Conservation (phyloP, 2,329 filamentous ascomycete genomes). For the Teratosphaeria viscida region DNA sequence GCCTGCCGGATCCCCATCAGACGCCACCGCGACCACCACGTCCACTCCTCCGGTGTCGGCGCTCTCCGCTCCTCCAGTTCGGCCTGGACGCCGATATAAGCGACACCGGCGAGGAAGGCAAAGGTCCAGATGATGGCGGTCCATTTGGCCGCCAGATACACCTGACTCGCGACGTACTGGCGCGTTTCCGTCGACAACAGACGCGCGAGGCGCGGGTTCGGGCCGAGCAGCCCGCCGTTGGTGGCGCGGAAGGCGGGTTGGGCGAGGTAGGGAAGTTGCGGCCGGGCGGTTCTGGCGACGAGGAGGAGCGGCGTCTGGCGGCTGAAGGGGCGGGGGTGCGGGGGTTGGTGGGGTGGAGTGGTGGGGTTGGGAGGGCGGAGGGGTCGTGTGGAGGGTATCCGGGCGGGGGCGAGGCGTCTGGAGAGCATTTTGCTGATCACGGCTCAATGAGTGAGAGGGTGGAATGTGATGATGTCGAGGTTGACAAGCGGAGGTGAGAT, state of each 20-base stretch:
- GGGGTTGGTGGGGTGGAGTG: constrained; percentile 1
- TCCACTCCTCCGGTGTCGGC: constrained; percentile 78
- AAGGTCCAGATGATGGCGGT: constrained; percentile 56
- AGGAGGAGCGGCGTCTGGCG: constrained; percentile 45
- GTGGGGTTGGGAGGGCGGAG: constrained; percentile 6
- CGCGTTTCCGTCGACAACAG: constrained; percentile 71
- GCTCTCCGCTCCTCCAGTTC: constrained; percentile 65
- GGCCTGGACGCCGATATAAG: constrained; percentile 57
- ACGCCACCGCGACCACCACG: constrained; percentile 55
- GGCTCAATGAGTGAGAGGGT: background rate
- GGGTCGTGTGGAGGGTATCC: constrained; percentile 5
- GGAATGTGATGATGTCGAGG: background rate
- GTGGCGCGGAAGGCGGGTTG: constrained; percentile 32
- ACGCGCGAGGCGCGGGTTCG: constrained; percentile 42
- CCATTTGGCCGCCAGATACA: constrained; percentile 59
- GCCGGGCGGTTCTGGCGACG: constrained; percentile 43
- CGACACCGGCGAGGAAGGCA: constrained; percentile 48
- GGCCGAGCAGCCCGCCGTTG: constrained; percentile 10
- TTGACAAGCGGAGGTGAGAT: background rate
- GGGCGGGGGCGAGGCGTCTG: background rate
- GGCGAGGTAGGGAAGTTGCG: constrained; percentile 57
- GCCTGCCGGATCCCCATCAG: constrained; percentile 47
- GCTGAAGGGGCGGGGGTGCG: constrained; percentile 44
- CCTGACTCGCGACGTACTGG: constrained; percentile 58
- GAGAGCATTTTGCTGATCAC: constrained; percentile 2